A percentile compares a stretch with the other conserved stretches of the same genome.
Conservation (phyloP, 1,284 basidiomycete species). For the Puccinia coronata region DNA sequence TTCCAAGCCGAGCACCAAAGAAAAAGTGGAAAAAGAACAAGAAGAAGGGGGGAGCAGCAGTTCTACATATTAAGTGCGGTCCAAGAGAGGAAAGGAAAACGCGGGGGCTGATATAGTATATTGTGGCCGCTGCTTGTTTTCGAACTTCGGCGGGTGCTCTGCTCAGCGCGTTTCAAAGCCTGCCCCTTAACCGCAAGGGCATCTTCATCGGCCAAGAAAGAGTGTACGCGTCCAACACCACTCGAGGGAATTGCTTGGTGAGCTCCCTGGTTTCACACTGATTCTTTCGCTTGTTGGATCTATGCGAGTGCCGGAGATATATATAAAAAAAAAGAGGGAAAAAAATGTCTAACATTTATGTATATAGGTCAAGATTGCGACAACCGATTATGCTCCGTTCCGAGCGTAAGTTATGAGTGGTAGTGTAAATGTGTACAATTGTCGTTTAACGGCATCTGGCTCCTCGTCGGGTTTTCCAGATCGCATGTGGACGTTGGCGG, state of each 20-base stretch:
- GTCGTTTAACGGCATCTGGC: neutral
- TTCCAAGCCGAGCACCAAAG: too few species aligned
- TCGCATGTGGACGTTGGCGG: neutral
- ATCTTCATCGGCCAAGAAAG: neutral
- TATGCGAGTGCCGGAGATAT: too few species aligned
- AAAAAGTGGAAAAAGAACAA: too few species aligned
- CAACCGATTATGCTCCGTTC: slow-evolving; percentile 7
- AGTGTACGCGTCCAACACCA: neutral
- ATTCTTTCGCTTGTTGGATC: neutral
- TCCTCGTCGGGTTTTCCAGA: neutral
- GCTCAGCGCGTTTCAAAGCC: neutral
- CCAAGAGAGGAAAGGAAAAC: too few species aligned
- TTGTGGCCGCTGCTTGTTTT: too few species aligned
- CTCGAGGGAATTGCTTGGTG: slow-evolving; percentile 6
- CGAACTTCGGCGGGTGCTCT: neutral
- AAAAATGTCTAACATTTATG: neutral
- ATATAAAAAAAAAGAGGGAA: too few species aligned
- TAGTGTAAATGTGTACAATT: neutral
- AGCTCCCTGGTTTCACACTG: neutral
- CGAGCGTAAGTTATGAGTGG: neutral
- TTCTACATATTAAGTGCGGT: too few species aligned
- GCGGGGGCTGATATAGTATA: too few species aligned
- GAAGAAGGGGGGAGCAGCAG: too few species aligned
- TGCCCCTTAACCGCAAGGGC: slow-evolving; percentile 5
- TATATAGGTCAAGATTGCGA: neutral